These are phyloP conservation scores for Luffa acutangula DNA, from an alignment of 306 rosid genomes.

Conservation along the genomic window DNA sequence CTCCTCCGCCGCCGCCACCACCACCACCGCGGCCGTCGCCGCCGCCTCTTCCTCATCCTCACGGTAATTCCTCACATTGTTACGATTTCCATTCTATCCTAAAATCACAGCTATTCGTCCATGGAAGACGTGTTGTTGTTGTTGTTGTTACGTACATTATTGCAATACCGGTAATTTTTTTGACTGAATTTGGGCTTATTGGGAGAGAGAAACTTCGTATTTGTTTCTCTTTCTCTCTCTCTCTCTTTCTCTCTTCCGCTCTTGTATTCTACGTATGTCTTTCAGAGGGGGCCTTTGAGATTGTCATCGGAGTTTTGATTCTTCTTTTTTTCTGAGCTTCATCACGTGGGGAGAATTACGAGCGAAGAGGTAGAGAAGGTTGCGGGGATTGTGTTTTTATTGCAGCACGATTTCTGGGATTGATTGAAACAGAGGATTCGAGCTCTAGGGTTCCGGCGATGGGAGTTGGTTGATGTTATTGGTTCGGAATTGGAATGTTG, in stretches of 20 bases:
- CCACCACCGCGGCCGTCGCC: not conserved
- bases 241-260: not conserved
- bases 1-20: not conserved
- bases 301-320: constrained; percentile 3
- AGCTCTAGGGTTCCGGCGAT: constrained; percentile 9
- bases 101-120: not conserved
- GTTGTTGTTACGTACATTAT: not conserved
- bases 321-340: constrained; percentile 2
- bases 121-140: not conserved
- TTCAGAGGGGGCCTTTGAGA: not conserved
- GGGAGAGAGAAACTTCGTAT: constrained; percentile 8
- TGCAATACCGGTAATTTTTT: not conserved
- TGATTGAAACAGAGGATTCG: not conserved
- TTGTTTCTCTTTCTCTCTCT: not conserved
- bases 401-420: not conserved
- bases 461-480: not conserved
- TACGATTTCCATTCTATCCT: not conserved
- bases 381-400: not conserved
- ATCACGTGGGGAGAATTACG: not conserved
- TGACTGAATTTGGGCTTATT: not conserved
- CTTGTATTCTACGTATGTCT: not conserved
- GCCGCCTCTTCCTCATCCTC: not conserved
- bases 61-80: not conserved
- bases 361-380: not conserved
- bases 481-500: constrained; percentile 31